Evolutionary conservation across 495 filamentous ascomycete species (phyloP).

Genomic region (Penicillium ucsense): DNA sequence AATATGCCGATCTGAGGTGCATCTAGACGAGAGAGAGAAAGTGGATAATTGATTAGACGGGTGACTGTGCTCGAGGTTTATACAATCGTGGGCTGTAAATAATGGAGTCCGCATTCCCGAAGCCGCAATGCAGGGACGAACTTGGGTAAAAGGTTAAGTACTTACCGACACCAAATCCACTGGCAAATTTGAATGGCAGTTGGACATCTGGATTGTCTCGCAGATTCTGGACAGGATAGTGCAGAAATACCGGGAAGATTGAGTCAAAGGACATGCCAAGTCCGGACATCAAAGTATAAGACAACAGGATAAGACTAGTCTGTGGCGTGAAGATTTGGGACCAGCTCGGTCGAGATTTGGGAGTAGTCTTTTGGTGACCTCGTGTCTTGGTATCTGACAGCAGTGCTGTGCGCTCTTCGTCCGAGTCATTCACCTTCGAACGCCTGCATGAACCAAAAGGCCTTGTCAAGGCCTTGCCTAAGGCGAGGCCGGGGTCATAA

Average conservation of each 20-base stretch:
- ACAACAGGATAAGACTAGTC: constrained; percentile 62
- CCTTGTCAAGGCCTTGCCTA: constrained; percentile 45
- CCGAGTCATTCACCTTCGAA: constrained; percentile 5
- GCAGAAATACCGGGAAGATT: constrained; percentile 71
- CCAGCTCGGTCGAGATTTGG: constrained; percentile 38
- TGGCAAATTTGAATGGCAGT: constrained; percentile 70
- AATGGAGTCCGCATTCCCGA: no score
- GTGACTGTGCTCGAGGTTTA: not conserved
- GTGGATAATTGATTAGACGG: not conserved
- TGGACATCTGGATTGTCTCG: constrained; percentile 43
- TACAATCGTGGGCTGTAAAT: no score
- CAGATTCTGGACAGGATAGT: constrained; percentile 51
- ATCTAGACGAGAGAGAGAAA: constrained; percentile 13
- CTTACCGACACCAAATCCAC: constrained; percentile 61
- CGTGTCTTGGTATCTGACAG: constrained; percentile 11
- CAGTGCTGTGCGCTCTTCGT: constrained; percentile 35
- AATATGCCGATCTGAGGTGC: constrained; percentile 65
- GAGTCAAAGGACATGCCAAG: constrained; percentile 75
- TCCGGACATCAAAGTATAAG: constrained; percentile 66
- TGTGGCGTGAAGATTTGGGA: constrained; percentile 65
- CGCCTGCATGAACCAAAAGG: constrained; percentile 17
- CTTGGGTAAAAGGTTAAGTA: not conserved
- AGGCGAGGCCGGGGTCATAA: constrained; percentile 57
- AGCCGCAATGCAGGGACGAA: not conserved
- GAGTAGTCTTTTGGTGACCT: constrained; percentile 4